Evolutionary conservation across 306 rosid genomes (phyloP).

Genomic region (Ormosia emarginata): DNA sequence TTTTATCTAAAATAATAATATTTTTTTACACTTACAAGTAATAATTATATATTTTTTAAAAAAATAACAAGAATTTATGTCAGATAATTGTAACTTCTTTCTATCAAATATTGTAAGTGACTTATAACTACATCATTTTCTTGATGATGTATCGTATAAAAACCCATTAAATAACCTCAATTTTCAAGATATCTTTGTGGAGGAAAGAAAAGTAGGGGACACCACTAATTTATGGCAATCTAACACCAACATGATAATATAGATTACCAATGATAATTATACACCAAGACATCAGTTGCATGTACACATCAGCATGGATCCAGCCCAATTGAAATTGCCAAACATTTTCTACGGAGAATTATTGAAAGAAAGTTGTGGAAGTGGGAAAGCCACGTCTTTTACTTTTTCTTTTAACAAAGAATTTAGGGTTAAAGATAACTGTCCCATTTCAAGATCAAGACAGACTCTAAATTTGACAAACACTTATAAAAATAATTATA

Average conservation of each 20-base stretch:
- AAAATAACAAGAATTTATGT: too few relatives aligned
- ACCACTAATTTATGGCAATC: slow-evolving; percentile 15
- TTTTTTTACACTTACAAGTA: too few relatives aligned
- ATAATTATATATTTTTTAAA: too few relatives aligned
- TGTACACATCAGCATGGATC: slow-evolving; percentile 25
- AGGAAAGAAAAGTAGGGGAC: neutral
- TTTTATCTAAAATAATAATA: too few relatives aligned
- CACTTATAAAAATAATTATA: too few relatives aligned
- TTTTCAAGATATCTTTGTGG: neutral
- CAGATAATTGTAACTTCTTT: too few relatives aligned
- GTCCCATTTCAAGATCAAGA: too few relatives aligned
- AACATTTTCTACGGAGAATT: neutral
- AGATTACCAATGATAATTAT: slow-evolving; percentile 5
- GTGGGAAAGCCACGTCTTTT: slow-evolving; percentile 26
- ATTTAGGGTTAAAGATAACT: too few relatives aligned
- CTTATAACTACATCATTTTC: neutral
- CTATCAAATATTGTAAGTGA: neutral
- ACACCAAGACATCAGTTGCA: neutral
- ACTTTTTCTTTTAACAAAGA: neutral
- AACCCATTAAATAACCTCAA: neutral
- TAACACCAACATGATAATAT: neutral
- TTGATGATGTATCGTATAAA: neutral
- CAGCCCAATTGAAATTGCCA: neutral
- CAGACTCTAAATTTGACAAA: too few relatives aligned
- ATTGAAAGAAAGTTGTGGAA: slow-evolving; percentile 18